These are phyloP conservation scores for Phoenix dactylifera DNA, from an alignment of 176 grass and related monocot genomes.

Conservation along the genomic window DNA sequence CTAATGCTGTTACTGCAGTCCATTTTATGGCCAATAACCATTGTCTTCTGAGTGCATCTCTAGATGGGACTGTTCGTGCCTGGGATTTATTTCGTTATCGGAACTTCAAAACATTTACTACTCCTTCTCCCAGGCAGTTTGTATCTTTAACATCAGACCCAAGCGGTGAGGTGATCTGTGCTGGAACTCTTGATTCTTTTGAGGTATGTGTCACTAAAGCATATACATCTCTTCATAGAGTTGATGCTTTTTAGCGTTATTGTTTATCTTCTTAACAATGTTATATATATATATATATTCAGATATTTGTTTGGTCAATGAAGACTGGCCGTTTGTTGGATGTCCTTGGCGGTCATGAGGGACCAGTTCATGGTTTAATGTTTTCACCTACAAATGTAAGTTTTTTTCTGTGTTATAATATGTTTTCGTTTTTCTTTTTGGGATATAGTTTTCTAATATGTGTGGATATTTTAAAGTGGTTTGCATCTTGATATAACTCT, in stretches of 20 bases:
- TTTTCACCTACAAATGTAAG: slow-evolving; percentile 96
- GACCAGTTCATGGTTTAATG: slow-evolving; percentile 94
- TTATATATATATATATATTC: slow-evolving; percentile 7
- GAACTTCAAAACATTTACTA: slow-evolving; percentile 87
- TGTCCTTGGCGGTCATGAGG: slow-evolving; percentile 78
- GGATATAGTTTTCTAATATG: no score
- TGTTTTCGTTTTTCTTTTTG: background rate
- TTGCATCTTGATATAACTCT: no score
- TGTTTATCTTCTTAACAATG: no score
- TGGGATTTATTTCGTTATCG: slow-evolving; percentile 97
- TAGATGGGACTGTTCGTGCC: slow-evolving; percentile 86
- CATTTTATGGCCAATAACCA: slow-evolving; percentile 96
- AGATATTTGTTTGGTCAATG: slow-evolving; percentile 99
- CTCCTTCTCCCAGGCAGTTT: slow-evolving; percentile 69
- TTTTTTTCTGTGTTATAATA: background rate
- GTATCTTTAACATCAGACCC: slow-evolving; percentile 88
- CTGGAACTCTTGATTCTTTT: slow-evolving; percentile 98
- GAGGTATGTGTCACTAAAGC: slow-evolving; percentile 36
- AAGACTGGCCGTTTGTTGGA: slow-evolving; percentile 97
- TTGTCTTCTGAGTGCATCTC: slow-evolving; percentile 89
- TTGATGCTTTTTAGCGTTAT: no score
- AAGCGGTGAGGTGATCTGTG: slow-evolving; percentile 87
- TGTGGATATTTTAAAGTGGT: no score
- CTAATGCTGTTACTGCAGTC: slow-evolving; percentile 82
- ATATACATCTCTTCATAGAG: no score